phyloP scores from a whole-genome alignment of 495 filamentous ascomycete genomes.

The Lophium mytilinum region DNA sequence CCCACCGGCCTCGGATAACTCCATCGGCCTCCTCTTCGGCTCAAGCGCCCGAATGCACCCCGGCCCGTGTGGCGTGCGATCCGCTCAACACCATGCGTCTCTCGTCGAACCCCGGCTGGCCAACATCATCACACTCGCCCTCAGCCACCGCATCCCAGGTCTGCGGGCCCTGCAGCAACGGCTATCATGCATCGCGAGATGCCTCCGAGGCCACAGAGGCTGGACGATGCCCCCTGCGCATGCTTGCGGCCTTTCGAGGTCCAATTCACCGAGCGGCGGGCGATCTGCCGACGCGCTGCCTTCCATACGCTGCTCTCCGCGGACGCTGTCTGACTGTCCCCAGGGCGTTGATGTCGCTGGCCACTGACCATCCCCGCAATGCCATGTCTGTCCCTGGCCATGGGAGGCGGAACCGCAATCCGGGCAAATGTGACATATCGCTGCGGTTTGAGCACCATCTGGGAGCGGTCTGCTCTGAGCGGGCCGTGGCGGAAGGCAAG shows the following conservation, averaged over 20 bases:
- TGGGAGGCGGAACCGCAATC: too few species aligned
- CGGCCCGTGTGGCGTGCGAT: not conserved
- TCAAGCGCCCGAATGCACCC: constrained; percentile 2
- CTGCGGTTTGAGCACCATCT: too few species aligned
- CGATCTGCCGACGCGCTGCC: too few species aligned
- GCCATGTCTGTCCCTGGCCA: too few species aligned
- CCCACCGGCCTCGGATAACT: not conserved
- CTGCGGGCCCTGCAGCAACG: constrained; percentile 16
- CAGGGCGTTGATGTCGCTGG: too few species aligned
- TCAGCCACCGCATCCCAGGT: constrained; percentile 14
- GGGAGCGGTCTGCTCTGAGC: too few species aligned
- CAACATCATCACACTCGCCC: not conserved
- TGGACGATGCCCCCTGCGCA: not conserved
- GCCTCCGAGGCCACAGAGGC: not conserved
- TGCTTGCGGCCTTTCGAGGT: not conserved
- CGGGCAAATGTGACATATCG: too few species aligned
- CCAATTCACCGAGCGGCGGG: too few species aligned
- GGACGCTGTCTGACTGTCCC: too few species aligned
- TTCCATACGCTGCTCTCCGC: too few species aligned
- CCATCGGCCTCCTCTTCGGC: not conserved
- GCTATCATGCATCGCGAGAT: constrained; percentile 12
- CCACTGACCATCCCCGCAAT: too few species aligned
- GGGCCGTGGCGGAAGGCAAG: too few species aligned
- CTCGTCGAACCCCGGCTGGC: not conserved
- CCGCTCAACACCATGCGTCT: not conserved